Conservation (phyloP, 2,329 filamentous ascomycete species). For the Eutypella sp. region DNA sequence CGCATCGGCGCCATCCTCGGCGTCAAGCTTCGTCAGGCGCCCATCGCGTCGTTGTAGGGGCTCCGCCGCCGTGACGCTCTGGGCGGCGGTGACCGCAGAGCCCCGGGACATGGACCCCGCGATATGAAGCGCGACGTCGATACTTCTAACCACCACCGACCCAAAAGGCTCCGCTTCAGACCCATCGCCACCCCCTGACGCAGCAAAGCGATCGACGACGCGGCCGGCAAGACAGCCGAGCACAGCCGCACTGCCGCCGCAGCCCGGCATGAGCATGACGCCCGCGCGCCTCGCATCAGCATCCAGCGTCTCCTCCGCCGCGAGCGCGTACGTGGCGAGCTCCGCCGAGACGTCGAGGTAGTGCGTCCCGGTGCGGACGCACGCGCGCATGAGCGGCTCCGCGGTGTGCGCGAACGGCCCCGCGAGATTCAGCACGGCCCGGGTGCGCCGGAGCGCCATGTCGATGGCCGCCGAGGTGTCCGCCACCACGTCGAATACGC, state of each 20-base stretch:
- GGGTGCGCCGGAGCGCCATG: neutral
- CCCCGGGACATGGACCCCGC: conserved; percentile 15
- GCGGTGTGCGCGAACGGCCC: conserved; percentile 15
- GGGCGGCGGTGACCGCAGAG: conserved; percentile 9
- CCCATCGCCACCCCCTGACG: no score
- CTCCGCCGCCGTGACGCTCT: neutral
- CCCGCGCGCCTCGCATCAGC: conserved; percentile 5
- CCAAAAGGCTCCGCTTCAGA: no score
- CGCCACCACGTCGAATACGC: conserved; percentile 8
- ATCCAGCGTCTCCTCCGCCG: conserved; percentile 2
- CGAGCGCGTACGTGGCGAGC: conserved; percentile 12
- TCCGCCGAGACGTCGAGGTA: conserved; percentile 19
- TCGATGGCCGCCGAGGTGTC: neutral
- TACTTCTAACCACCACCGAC: no score
- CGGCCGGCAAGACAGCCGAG: conserved; percentile 12
- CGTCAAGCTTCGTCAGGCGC: neutral
- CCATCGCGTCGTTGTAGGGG: conserved; percentile 2
- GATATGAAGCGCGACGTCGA: conserved; percentile 15
- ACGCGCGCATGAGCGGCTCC: conserved; percentile 11
- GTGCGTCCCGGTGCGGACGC: conserved; percentile 12
- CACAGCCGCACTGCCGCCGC: conserved; percentile 18
- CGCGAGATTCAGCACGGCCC: conserved; percentile 17
- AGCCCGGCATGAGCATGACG: conserved; percentile 17
- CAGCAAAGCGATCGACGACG: neutral
- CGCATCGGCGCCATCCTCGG: neutral